Percentiles rank a stretch among this genome's conserved stretches.
These are phyloP conservation scores for Candida nitratophila DNA, from an alignment of 805 yeast genomes.

Conservation along the genomic window DNA sequence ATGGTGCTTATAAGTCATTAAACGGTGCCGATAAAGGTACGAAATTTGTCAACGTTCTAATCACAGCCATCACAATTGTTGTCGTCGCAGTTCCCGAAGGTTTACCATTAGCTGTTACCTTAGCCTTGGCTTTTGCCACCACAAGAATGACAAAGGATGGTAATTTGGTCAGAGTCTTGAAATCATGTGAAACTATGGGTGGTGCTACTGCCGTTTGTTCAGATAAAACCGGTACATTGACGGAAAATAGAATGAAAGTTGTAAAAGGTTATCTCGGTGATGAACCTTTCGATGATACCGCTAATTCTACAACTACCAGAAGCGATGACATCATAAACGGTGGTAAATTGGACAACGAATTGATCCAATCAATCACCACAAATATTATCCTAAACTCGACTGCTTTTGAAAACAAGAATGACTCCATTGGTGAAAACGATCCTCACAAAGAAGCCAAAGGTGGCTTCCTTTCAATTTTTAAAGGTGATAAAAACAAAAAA, in stretches of 20 bases:
- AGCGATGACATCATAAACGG: constrained; percentile 1
- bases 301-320: constrained; percentile 4
- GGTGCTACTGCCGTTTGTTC: constrained; percentile 96
- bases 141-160: constrained; percentile 97
- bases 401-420: constrained; percentile 66
- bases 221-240: constrained; percentile 95
- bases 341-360: constrained; percentile 3
- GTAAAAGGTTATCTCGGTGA: constrained; percentile 69
- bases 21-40: constrained; percentile 75
- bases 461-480: neutral
- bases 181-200: constrained; percentile 98
- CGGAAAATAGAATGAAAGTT: constrained; percentile 90
- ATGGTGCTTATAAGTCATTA: constrained; percentile 35
- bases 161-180: constrained; percentile 87
- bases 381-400: constrained; percentile 79
- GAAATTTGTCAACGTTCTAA: constrained; percentile 74
- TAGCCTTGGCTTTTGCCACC: constrained; percentile 96
- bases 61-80: constrained; percentile 84
- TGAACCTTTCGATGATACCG: constrained; percentile 45
- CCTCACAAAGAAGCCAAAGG: neutral
- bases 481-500: neutral
- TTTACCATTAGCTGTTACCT: constrained; percentile 91
- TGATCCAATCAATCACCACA: constrained; percentile 29
- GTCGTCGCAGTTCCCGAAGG: constrained; percentile 99
- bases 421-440: neutral